Evolutionary conservation across 2,329 filamentous ascomycete species (phyloP), one percentile per base, ranked within the genome.

Genomic region (Penicillium sp.): DNA sequence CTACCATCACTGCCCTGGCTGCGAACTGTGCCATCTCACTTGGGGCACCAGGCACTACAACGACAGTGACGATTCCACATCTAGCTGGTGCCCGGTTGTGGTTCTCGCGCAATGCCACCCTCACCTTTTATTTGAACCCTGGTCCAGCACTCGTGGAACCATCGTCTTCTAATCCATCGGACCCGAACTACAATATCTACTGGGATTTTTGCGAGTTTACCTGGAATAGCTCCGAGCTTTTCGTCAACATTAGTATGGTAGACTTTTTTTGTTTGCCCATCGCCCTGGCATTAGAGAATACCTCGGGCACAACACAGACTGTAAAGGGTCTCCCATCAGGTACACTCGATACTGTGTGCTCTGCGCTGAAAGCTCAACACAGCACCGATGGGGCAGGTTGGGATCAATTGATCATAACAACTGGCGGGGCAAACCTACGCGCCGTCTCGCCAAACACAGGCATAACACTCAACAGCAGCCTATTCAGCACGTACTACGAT

Each of bases 121-220:
- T 92, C 47, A 85, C 80, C 1, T 92, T 92, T 72, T 77, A 84
- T 12, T 71, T 92, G 50, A 92, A 92, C 71, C 86, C 85, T 1
- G 85, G 85, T 15, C 86, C 89, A 6, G 86, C 84, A 1, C 79
- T 92, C 14, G 89, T 92, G 42, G 89, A 92, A 73, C 89, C 89
- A 0, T 87, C 85, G 9, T 84, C 87, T 25, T 87, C 83, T 29
- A 92, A 92, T 70, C 70, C 79, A 0, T 70, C 79, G 0, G 87
- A 90, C 65, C 72, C 79, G 2, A 89, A 89, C 69, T 85, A 85
- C 67, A 75, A 81, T 33, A 73, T 82, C 44, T 73, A 79, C 55
- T 90, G 87, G 87, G 82, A 80, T 26, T 90, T 89, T 67, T 85
- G 81, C 74, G 87, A 90, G 72, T 86, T 89, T 64, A 88, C 86